Evolutionary conservation across 1,284 basidiomycete genomes (phyloP), one percentile per base, ranked within the genome.

Genomic region (Sporisorium exsertum): DNA sequence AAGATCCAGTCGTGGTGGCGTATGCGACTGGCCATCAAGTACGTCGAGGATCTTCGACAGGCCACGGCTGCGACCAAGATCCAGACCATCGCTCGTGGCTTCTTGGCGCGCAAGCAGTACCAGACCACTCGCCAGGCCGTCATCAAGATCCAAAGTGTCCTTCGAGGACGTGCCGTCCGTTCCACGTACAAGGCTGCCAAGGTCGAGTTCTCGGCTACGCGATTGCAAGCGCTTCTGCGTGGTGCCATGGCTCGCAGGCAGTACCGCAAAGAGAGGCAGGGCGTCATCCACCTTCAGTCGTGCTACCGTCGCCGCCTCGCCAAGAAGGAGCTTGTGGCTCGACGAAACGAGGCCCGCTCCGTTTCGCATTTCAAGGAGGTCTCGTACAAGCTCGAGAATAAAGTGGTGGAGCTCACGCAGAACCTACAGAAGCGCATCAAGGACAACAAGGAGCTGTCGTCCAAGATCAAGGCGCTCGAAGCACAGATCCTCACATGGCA

Each of bases 281-380:
- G 90, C 78, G 90, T 99, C 63, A 87, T 97, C 59, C 92, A 92
- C 81, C 87, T 99, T 33, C 97, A 99, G 86, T 95, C 94, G 22
- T 95, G 94, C 83, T 89, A 96, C 68, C 93, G 97, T 58, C 93
- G 96, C 32, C 91, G 94, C 47, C 87, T 93, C 54, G 97, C 97
- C 32, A 91, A 92, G 72, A 92, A 91, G 78, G 91, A 97, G 85
- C 90, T 99, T 64, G 92, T 92, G 77, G 88, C 88, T 7, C 90
- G 98, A 71, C 92, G 91, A 82, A 90, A 91, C 27, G 97, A 99
- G 86, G 97, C 97, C 26, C 94, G 95, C 60, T 98, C 96, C 0
- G 96, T 96, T 33, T 93, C 93, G 78, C 97, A 97, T 86, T 97
- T 97, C 90, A 97, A 99, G 87, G 97, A 99, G 87, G 97, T 97